Evolutionary conservation across 2,329 filamentous ascomycete species (phyloP).

Genomic region (Cordyceps militaris): DNA sequence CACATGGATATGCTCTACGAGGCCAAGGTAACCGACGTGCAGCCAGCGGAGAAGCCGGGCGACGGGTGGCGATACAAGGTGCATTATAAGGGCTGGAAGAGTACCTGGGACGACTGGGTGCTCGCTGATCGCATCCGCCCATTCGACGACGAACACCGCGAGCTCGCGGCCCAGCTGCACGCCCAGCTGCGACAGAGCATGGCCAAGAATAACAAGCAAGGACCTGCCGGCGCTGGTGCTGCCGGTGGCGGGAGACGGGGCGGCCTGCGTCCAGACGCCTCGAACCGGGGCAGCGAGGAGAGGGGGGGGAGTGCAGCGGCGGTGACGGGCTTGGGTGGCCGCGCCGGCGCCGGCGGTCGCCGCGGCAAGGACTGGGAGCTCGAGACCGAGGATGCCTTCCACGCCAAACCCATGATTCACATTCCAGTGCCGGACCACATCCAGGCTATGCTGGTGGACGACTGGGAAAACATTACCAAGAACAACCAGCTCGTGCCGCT

Average conservation of each 20-base stretch:
- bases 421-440: slow-evolving; percentile 81
- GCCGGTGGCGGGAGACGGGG: slow-evolving; percentile 3
- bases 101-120: slow-evolving; percentile 99
- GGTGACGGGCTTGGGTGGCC: slow-evolving; percentile 38
- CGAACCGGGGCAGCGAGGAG: slow-evolving; percentile 69
- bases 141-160: slow-evolving; percentile 89
- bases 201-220: slow-evolving; percentile 43
- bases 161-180: slow-evolving; percentile 69
- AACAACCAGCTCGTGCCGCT: slow-evolving; percentile 83
- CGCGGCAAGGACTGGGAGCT: slow-evolving; percentile 74
- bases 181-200: slow-evolving; percentile 59
- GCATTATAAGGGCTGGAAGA: slow-evolving; percentile 99
- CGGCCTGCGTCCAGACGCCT: slow-evolving; percentile 19
- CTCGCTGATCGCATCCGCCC: slow-evolving; percentile 88
- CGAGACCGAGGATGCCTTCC: slow-evolving; percentile 86
- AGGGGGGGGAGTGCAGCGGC: slow-evolving; percentile 39
- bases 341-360: slow-evolving; percentile 51
- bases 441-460: slow-evolving; percentile 89
- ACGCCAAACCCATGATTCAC: slow-evolving; percentile 76
- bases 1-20: slow-evolving; percentile 97
- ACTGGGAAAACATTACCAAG: slow-evolving; percentile 98
- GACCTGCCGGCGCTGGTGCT: slow-evolving; percentile 15
- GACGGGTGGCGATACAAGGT: slow-evolving; percentile 79
- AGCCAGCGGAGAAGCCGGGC: slow-evolving; percentile 58
- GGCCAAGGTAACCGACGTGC: slow-evolving; percentile 84